These are phyloP conservation scores for Zygoascus meyerae DNA, from an alignment of 1,139 yeast genomes.

Conservation along the genomic window DNA sequence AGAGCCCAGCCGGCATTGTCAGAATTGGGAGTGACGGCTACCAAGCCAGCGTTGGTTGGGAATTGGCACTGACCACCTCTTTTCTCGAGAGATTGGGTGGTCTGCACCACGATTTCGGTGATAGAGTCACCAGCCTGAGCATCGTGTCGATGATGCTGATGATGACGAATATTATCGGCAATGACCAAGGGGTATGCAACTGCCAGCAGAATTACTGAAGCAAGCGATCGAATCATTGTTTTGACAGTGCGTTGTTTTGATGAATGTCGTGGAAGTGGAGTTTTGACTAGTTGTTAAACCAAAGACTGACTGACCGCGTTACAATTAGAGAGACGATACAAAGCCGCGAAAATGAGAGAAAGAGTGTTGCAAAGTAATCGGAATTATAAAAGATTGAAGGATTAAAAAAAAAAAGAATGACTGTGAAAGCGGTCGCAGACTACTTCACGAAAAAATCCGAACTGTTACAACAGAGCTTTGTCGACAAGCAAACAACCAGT, in stretches of 20 bases:
- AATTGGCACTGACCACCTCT: slow-evolving; percentile 51
- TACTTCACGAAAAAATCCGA: too few relatives aligned
- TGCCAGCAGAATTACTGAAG: slow-evolving; percentile 4
- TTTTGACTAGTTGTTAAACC: background rate
- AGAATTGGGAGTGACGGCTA: slow-evolving; percentile 53
- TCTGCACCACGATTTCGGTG: slow-evolving; percentile 4
- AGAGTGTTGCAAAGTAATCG: background rate
- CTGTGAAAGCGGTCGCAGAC: background rate
- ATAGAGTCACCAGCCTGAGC: background rate
- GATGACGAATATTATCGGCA: slow-evolving; percentile 9
- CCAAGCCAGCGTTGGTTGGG: slow-evolving; percentile 61
- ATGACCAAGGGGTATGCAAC: slow-evolving; percentile 6
- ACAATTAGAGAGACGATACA: background rate
- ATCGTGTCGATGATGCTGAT: slow-evolving; percentile 8
- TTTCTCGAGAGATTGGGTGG: slow-evolving; percentile 28
- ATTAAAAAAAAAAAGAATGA: slow-evolving; percentile 5
- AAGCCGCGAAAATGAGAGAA: background rate
- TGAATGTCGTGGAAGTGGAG: background rate
- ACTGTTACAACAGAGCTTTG: too few relatives aligned
- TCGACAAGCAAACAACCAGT: too few relatives aligned
- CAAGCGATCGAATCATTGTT: background rate
- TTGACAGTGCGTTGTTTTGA: background rate
- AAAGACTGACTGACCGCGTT: background rate
- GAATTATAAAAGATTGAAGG: background rate
- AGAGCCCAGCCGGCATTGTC: slow-evolving; percentile 83